Conservation (phyloP, 495 filamentous ascomycete species). For the Xylaria acuta region DNA sequence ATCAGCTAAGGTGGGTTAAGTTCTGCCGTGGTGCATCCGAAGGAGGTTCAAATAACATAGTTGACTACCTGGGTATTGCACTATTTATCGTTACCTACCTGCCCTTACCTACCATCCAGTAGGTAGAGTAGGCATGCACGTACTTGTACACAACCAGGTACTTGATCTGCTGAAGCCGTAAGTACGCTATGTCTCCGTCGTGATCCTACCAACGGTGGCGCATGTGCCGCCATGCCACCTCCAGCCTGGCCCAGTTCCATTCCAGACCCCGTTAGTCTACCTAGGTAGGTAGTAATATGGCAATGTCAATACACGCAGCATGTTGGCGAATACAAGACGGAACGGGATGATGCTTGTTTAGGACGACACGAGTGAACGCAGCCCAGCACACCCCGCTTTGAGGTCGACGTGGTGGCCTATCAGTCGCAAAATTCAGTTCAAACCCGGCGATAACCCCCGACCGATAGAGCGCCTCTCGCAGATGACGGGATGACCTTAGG, state of each 20-base stretch:
- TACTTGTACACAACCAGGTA: too few relatives aligned
- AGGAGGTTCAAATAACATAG: too few relatives aligned
- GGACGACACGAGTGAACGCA: neutral
- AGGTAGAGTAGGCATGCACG: too few relatives aligned
- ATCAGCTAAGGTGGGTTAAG: neutral
- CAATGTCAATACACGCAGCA: neutral
- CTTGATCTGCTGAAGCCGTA: neutral
- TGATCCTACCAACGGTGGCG: neutral
- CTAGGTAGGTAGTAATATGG: neutral
- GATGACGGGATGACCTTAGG: neutral
- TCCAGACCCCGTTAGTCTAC: neutral
- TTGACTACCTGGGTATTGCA: neutral
- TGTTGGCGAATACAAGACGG: neutral
- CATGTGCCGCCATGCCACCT: too few relatives aligned
- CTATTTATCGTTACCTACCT: neutral
- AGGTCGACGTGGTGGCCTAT: neutral
- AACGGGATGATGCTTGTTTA: slow-evolving; percentile 1
- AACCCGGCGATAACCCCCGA: neutral
- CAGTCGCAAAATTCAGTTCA: neutral
- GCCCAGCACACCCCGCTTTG: slow-evolving; percentile 8
- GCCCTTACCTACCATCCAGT: too few relatives aligned
- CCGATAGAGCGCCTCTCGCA: neutral
- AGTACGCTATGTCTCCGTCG: neutral
- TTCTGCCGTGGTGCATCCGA: too few relatives aligned
- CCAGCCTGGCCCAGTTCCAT: neutral